Percentiles rank a stretch among this genome's conserved stretches.
Conservation (phyloP, 2,329 filamentous ascomycete species). For the Ophiostoma piceae region DNA sequence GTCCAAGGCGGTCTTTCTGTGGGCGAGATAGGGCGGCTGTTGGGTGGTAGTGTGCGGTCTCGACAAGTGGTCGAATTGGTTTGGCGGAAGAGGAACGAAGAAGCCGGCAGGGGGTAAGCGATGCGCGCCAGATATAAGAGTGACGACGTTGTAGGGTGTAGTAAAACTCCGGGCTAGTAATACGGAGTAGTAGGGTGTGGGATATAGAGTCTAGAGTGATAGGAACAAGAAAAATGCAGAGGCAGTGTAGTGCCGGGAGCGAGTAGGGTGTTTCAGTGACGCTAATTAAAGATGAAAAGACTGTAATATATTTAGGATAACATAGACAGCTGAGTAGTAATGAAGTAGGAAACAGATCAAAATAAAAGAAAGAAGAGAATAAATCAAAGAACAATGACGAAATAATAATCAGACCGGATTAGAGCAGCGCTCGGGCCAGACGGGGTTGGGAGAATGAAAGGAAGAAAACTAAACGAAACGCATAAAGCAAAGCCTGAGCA, state of each 20-base stretch:
- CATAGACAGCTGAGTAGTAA: not conserved
- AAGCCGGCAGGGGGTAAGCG: slow-evolving; percentile 2
- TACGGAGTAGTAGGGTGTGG: no score
- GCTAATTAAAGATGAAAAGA: slow-evolving; percentile 6
- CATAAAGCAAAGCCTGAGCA: not conserved
- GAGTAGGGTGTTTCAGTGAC: slow-evolving; percentile 10
- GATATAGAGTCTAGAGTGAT: not conserved
- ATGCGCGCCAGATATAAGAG: not conserved
- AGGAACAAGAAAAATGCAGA: slow-evolving; percentile 2
- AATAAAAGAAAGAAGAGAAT: not conserved
- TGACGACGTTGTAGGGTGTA: not conserved
- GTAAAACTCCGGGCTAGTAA: not conserved
- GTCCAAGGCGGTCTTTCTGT: not conserved
- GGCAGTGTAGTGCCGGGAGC: slow-evolving; percentile 1
- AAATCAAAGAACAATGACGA: not conserved
- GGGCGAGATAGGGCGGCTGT: slow-evolving; percentile 6
- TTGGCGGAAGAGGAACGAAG: slow-evolving; percentile 9
- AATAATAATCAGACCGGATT: not conserved
- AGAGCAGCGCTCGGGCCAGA: not conserved
- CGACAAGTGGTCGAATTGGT: not conserved
- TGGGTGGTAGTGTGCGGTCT: not conserved
- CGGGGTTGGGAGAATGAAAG: not conserved
- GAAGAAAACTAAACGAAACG: not conserved
- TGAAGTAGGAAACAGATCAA: not conserved
- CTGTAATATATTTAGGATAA: no score